Base-by-base conservation (phyloP, 805 yeast species). In the Kodamaea lidongshanica region DNA sequence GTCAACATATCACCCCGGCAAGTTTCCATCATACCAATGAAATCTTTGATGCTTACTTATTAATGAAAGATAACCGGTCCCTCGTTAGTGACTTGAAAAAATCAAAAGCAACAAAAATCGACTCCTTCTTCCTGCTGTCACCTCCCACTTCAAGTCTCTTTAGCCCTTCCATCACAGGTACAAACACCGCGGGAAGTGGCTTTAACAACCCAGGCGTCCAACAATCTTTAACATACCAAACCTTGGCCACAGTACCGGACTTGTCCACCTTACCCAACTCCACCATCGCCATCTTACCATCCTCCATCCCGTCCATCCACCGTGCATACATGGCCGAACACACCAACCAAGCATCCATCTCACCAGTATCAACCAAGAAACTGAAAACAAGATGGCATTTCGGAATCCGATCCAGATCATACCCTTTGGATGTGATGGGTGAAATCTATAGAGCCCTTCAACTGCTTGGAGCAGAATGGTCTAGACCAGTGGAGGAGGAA, bases 381-480 rank as follows among this genome's bases (percentile, higher is more conserved):
- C 82, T 89, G 38, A 89, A 87, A 58, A 85, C 95, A 5, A 77
- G 95, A 57, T 92, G 98, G 98, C 98, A 92, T 65, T 92, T 92
- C 52, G 98, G 98, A 42, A 92, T 92, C 38, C 70, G 98, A 52
- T 86, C 96, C 6, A 71, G 96, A 47, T 85, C 96, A 1, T 92
- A 92, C 52, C 97, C 98, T 19, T 67, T 92, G 45, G 98, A 92
- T 56, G 98, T 92, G 3, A 92, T 92, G 97, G 96, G 96, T 16
- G 98, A 92, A 54, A 88, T 92, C 25, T 92, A 92, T 59, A 70
- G 96, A 27, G 97, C 97, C 1, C 67, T 92, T 51, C 84, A 84
- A 58, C 86, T 84, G 47, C 63, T 92, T 32, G 96, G 96, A 1
- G 97, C 97, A 0, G 96, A 92, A 56, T 92, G 97, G 97, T 84